These are phyloP conservation scores for Verticillium longisporum DNA, from an alignment of 2,329 filamentous ascomycete species.

Conservation along the genomic window DNA sequence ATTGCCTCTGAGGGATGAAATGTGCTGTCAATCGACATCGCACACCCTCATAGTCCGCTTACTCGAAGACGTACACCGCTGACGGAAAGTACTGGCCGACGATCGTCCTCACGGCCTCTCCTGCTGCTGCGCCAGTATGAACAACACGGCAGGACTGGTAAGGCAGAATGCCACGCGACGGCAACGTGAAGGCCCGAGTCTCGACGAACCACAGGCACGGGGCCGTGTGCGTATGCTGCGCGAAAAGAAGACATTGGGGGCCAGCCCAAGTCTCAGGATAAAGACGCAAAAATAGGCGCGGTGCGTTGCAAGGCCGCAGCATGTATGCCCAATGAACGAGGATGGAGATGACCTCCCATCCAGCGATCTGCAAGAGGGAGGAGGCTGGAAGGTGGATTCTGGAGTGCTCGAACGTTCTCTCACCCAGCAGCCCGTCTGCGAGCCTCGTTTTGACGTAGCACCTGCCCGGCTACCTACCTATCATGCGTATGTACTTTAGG, in stretches of 20 bases:
- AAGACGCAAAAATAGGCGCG: not conserved
- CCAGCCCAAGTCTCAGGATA: not conserved
- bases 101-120: not conserved
- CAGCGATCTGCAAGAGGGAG: not conserved
- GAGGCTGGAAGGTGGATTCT: not conserved
- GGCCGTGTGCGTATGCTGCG: not conserved
- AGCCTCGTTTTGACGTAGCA: not conserved
- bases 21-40: not conserved
- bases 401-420: not conserved
- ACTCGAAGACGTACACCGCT: not conserved
- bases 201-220: not conserved
- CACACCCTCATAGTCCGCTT: not conserved
- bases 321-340: not conserved
- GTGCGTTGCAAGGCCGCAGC: not conserved
- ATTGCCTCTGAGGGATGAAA: not conserved
- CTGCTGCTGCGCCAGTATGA: not conserved
- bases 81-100: not conserved
- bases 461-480: too few relatives aligned
- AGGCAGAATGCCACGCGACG: not conserved
- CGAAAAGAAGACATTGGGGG: not conserved
- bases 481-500: too few relatives aligned
- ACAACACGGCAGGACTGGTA: not conserved
- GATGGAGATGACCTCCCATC: not conserved
- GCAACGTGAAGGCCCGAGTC: not conserved
- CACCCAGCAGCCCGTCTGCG: not conserved